phyloP scores from a whole-genome alignment of 257 asterid genomes.

The Mitragyna speciosa region DNA sequence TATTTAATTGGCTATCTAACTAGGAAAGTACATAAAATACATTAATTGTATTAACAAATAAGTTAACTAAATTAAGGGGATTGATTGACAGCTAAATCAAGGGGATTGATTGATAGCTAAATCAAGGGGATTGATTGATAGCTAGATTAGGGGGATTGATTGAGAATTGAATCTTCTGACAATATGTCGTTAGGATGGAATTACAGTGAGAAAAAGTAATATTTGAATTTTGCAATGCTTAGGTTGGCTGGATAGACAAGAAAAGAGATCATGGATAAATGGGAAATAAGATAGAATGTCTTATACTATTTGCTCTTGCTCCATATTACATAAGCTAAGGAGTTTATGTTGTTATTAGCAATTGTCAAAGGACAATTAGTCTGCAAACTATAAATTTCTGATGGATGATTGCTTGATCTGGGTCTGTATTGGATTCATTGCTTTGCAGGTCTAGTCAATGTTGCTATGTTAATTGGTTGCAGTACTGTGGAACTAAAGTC shows the following conservation, averaged over 20 bases:
- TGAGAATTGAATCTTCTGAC: no score
- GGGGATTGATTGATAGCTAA: no score
- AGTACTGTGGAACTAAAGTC: slow-evolving; percentile 63
- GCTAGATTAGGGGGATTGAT: no score
- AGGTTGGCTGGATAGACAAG: background rate
- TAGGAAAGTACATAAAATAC: no score
- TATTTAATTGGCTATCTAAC: no score
- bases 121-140: no score
- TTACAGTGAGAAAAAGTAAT: background rate
- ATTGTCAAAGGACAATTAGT: background rate
- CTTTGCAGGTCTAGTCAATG: slow-evolving; percentile 68
- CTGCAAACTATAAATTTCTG: background rate
- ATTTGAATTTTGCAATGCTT: background rate
- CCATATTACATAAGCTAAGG: background rate
- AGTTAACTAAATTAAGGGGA: no score
- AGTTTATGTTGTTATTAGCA: background rate
- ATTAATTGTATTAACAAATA: no score
- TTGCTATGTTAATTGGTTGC: slow-evolving; percentile 77
- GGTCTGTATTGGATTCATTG: slow-evolving; percentile 15
- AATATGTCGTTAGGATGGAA: background rate
- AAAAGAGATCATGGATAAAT: background rate
- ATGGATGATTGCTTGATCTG: slow-evolving; percentile 13
- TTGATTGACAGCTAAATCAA: no score
- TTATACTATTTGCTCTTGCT: background rate
- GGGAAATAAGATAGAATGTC: background rate